Base-by-base conservation (phyloP, 345 rosid genomes). In the Fremontodendron californicum region DNA sequence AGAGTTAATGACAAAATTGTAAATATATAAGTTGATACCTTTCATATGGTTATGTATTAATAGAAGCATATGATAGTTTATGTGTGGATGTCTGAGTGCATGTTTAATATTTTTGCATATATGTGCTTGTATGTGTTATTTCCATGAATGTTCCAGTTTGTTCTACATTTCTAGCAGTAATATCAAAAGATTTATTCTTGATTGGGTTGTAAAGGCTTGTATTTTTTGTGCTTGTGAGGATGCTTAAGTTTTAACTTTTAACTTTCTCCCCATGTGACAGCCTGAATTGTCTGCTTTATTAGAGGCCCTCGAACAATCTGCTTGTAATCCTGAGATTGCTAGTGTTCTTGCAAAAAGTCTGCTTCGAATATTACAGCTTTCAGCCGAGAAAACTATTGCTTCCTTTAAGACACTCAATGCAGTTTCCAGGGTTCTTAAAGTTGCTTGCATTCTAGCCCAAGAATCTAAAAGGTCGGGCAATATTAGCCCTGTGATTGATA, bases 261-360 rank as follows among this genome's bases (percentile, higher is more conserved):
- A 33, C 18, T 67, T 71, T 55, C 33, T 72, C 58, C 16, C 78
- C 27, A 52, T 78, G 42, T 69, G 21, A 27, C 93, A 94, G 99
- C 99, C 97, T 49, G 95, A 90, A 74, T 70, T 86, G 60, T 89
- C 97, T 84, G 91, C 87, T 79, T 82, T 94, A 45, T 72, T 94
- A 87, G 95, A 91, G 84, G 94, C 99, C 77, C 89, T 94, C 79
- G 99, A 94, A 82, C 88, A 90, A 78, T 94, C 88, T 86, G 88
- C 89, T 65, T 90, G 87, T 76, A 86, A 89, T 79, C 89, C 94
- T 49, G 86, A 82, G 73, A 87, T 90, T 15, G 93, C 93, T n/a
- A 65, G 67, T 61, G 81, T 87, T 87, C 87, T 94, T 82, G 91
- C 90, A 62, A 92, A 83, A 84, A 77, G 92, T 71, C 88, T 94